Percentiles rank a stretch among this genome's conserved stretches.
phyloP scores from a whole-genome alignment of 1,284 basidiomycete species.

The Filobasidium uniguttulatum region DNA sequence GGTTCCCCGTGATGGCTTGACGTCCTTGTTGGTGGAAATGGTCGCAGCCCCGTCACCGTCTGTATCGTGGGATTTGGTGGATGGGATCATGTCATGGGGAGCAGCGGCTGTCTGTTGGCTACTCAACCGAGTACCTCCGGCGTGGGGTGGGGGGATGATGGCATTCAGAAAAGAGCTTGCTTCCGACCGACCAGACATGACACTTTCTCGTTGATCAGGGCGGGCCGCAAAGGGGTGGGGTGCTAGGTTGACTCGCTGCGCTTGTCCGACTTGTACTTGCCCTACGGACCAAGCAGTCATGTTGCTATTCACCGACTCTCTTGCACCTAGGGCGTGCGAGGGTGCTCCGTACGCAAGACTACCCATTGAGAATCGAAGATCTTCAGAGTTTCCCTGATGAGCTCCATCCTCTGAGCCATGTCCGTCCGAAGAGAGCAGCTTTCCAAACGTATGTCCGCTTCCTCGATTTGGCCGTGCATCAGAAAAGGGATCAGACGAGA shows the following conservation, averaged over 20 bases:
- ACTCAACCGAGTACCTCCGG: neutral
- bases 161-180: constrained; percentile 28
- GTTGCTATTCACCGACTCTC: neutral
- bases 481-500: neutral
- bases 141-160: constrained; percentile 8
- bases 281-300: constrained; percentile 1
- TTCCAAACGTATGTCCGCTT: neutral
- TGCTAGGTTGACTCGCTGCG: neutral
- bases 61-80: neutral
- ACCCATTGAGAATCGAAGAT: constrained; percentile 37
- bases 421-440: neutral
- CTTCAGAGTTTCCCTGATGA: constrained; percentile 12
- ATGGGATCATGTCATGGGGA: neutral
- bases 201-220: constrained; percentile 10
- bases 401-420: neutral
- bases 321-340: too few species aligned
- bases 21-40: neutral
- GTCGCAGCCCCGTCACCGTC: neutral
- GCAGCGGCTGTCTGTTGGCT: neutral
- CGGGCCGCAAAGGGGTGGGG: neutral
- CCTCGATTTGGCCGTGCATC: neutral
- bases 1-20: constrained; percentile 5
- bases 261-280: neutral
- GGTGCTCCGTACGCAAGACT: constrained; percentile 22
- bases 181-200: constrained; percentile 16